Evolutionary conservation across 768 basidiomycete genomes (phyloP).

Genomic region (Crepidotus variabilis): DNA sequence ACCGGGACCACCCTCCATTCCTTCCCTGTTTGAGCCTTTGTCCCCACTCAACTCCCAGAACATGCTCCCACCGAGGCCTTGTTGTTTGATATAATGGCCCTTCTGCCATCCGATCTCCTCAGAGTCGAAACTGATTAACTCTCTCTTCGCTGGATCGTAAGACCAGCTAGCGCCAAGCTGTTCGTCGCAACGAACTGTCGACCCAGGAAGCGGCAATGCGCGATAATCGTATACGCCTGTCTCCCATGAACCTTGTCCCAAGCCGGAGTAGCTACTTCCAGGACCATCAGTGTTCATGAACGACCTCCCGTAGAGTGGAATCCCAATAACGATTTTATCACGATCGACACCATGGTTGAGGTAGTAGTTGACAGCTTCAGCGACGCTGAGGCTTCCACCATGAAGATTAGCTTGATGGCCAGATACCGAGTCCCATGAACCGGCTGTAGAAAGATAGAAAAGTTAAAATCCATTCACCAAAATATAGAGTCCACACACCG

Average conservation of each 20-base stretch:
- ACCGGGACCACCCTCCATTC: constrained; percentile 70
- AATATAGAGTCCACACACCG: constrained; percentile 35
- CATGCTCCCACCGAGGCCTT: constrained; percentile 89
- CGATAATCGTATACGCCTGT: constrained; percentile 91
- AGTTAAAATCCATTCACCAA: constrained; percentile 2
- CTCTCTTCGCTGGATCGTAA: constrained; percentile 68
- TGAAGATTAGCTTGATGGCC: constrained; percentile 88
- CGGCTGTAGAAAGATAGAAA: constrained; percentile 38
- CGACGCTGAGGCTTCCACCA: constrained; percentile 60
- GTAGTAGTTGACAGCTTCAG: constrained; percentile 70
- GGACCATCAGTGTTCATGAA: constrained; percentile 86
- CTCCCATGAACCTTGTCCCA: constrained; percentile 92
- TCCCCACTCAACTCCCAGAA: constrained; percentile 92
- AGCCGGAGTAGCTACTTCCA: constrained; percentile 72
- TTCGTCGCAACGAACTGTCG: constrained; percentile 63
- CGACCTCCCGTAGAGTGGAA: constrained; percentile 91
- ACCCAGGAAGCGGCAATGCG: constrained; percentile 73
- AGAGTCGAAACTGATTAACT: constrained; percentile 83
- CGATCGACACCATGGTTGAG: constrained; percentile 64
- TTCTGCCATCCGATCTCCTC: constrained; percentile 69
- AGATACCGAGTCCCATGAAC: constrained; percentile 69
- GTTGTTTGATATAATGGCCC: constrained; percentile 73
- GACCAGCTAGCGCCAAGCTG: constrained; percentile 75
- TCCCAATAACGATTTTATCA: constrained; percentile 82
- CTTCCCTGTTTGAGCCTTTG: constrained; percentile 62